These are phyloP conservation scores for Alectoria sarmentosa DNA, from an alignment of 495 filamentous ascomycete species.

Conservation along the genomic window DNA sequence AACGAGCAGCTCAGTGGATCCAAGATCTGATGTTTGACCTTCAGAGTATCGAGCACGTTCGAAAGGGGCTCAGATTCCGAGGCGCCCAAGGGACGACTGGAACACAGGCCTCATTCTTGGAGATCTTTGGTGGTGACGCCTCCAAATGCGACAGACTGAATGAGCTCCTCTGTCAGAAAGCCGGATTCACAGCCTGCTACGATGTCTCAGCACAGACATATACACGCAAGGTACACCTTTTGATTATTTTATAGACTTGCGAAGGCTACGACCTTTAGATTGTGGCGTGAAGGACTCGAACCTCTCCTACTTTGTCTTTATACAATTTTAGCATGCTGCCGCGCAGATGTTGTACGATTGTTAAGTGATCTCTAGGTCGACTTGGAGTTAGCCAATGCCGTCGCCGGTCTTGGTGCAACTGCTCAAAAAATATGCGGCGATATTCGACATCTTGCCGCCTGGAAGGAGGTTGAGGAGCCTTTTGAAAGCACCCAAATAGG, in stretches of 20 bases:
- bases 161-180: constrained; percentile 73
- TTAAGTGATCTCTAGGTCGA: neutral
- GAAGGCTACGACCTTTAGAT: constrained; percentile 56
- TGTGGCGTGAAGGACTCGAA: no score
- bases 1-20: constrained; percentile 73
- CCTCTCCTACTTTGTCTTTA: constrained; percentile 67
- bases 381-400: neutral
- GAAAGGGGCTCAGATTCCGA: constrained; percentile 71
- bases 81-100: constrained; percentile 66
- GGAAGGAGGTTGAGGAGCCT: constrained; percentile 14
- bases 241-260: constrained; percentile 63
- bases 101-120: constrained; percentile 72
- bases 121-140: constrained; percentile 75
- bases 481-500: constrained; percentile 37
- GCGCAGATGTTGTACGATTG: no score
- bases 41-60: constrained; percentile 67
- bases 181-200: constrained; percentile 69
- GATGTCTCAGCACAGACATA: constrained; percentile 75
- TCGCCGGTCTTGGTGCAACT: neutral
- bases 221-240: constrained; percentile 84
- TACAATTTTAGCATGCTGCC: neutral
- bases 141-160: constrained; percentile 67
- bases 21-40: constrained; percentile 88
- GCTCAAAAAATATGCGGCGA: constrained; percentile 60
- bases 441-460: constrained; percentile 68